Evolutionary conservation across 768 basidiomycete species (phyloP), one percentile per base, ranked within the genome.

Genomic region (Suillus clintonianus): DNA sequence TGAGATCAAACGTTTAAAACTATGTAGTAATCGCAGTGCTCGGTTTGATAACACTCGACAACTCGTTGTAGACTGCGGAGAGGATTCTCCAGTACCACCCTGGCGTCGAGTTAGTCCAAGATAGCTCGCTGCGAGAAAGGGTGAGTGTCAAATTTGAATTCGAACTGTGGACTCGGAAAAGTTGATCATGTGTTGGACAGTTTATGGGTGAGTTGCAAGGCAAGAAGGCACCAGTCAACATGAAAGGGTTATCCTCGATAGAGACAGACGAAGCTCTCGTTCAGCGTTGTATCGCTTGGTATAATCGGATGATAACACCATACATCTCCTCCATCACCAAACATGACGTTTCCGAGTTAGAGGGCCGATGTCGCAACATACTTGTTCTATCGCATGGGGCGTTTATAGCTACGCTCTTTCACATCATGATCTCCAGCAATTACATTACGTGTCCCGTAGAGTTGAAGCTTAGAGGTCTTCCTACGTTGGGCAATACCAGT

Each of bases 321-420:
- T 70, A 72, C 62, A 70, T 72, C 59, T n/a, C 51, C n/a, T 65
- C 72, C 6, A 27, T 11, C 48, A 51, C 70, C 43, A 50, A 62
- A 27, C 66, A 65, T 19, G 72, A 64, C 54, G 66, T 68, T 22
- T 72, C 81, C n/a, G n/a, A n/a, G n/a, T n/a, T n/a, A 41, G 71
- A 74, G 59, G 74, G 81, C 62, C 61, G 56, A 27, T 64, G 70
- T 43, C 64, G 57, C 5, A 67, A 74, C 65, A 78, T 91, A 51
- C 79, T 94, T 36, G 82, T 88, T 14, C 83, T 86, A 63, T 84
- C 86, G 47, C 91, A 94, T 62, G 89, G 89, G 2, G 89, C 84
- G 0, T 81, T 84, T 68, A 90, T 92, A 63, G 74, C 76, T 22
- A 77, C 79, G 34, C 78, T 92, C 60, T 77, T 89, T 62, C 77